A percentile compares a stretch with the other conserved stretches of the same genome.
These are phyloP conservation scores for Eragrostis tef DNA, from an alignment of 202 grass and related monocot genomes.

Conservation along the genomic window DNA sequence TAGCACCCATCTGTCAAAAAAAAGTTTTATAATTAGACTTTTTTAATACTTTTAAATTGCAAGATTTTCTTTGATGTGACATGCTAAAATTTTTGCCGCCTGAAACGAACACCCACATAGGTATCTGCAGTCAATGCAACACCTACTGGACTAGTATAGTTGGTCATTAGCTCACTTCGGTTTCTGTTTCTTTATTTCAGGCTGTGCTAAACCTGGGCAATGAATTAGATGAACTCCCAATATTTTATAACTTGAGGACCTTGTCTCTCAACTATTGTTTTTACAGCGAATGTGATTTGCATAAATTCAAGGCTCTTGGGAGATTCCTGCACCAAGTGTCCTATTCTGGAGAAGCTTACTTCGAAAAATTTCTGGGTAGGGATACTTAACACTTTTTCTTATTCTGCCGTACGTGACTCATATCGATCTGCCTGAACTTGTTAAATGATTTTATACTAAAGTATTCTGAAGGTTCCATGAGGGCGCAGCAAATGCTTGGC, in stretches of 20 bases:
- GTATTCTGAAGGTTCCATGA: no score
- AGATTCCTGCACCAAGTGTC: not conserved
- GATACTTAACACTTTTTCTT: not conserved
- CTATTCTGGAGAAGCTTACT: not conserved
- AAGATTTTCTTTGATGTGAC: no score
- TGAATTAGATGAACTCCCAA: not conserved
- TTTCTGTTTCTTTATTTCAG: not conserved
- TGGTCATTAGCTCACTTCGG: not conserved
- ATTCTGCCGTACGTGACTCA: not conserved
- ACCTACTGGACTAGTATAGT: not conserved
- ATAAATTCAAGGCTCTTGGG: no score
- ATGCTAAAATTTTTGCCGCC: no score
- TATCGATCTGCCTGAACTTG: no score
- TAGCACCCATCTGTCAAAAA: no score
- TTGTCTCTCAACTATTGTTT: not conserved
- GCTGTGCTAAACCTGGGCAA: not conserved
- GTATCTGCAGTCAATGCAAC: no score
- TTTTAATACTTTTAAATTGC: no score
- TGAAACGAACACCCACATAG: no score
- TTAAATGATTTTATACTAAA: no score
- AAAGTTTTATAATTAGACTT: no score
- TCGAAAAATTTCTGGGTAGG: not conserved
- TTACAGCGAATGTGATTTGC: not conserved
- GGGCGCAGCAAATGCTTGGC: no score
- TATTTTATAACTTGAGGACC: not conserved